phyloP scores from a whole-genome alignment of 441 rosid genomes.

The Gossypium laxum region DNA sequence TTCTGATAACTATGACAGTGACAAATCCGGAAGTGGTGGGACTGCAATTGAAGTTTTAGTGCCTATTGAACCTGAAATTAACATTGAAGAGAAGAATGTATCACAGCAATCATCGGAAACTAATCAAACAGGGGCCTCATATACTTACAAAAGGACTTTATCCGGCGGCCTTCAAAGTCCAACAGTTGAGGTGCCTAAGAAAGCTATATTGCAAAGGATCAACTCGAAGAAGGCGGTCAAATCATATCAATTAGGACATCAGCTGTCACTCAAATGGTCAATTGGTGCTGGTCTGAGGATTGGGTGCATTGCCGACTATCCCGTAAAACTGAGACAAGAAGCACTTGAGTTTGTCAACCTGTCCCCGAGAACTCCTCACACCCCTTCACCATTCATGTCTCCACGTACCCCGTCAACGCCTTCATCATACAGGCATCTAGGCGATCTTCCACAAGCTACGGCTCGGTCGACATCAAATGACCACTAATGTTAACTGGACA shows the following conservation, averaged over 20 bases:
- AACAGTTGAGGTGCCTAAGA: slow-evolving; percentile 49
- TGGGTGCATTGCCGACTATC: slow-evolving; percentile 88
- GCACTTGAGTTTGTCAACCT: slow-evolving; percentile 73
- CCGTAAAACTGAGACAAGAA: slow-evolving; percentile 55
- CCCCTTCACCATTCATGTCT: slow-evolving; percentile 29
- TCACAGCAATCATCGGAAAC: slow-evolving; percentile 21
- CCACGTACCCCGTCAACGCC: slow-evolving; percentile 24
- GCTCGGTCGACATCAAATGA: slow-evolving; percentile 6
- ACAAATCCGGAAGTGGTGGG: slow-evolving; percentile 18
- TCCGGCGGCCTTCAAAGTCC: slow-evolving; percentile 79
- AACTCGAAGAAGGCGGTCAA: slow-evolving; percentile 66
- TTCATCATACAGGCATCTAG: neutral
- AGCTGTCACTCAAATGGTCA: slow-evolving; percentile 71
- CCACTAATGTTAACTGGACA: neutral
- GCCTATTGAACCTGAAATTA: slow-evolving; percentile 15
- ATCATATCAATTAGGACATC: slow-evolving; percentile 74
- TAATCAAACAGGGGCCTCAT: slow-evolving; percentile 16
- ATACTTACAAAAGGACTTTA: slow-evolving; percentile 53
- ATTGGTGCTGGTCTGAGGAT: slow-evolving; percentile 89
- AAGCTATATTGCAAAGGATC: slow-evolving; percentile 58
- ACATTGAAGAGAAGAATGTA: slow-evolving; percentile 20
- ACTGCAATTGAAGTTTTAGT: slow-evolving; percentile 2
- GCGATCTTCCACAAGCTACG: neutral
- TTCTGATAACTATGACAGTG: slow-evolving; percentile 39
- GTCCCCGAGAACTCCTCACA: slow-evolving; percentile 48